phyloP scores from a whole-genome alignment of 768 basidiomycete genomes.

The Pleurotus tuoliensis region DNA sequence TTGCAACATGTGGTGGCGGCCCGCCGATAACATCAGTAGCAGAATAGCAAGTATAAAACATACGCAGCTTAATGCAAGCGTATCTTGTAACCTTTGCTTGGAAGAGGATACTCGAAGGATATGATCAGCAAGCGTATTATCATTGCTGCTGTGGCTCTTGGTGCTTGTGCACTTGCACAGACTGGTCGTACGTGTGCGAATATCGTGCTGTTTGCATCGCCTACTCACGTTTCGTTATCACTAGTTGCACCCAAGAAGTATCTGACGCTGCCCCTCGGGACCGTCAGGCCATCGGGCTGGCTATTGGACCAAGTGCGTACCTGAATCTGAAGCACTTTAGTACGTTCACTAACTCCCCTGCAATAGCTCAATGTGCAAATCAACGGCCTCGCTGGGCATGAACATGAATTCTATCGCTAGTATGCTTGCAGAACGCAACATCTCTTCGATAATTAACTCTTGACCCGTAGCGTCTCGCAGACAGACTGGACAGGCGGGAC shows the following conservation, averaged over 20 bases:
- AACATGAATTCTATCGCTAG: slow-evolving; percentile 42
- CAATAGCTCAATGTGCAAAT: slow-evolving; percentile 37
- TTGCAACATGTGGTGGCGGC: slow-evolving; percentile 8
- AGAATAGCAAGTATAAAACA: too few relatives aligned
- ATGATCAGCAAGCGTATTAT: too few relatives aligned
- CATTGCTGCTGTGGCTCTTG: background rate
- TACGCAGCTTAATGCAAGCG: too few relatives aligned
- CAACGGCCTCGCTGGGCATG: slow-evolving; percentile 39
- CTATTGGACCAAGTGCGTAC: slow-evolving; percentile 34
- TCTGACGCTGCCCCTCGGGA: slow-evolving; percentile 34
- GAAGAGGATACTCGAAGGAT: too few relatives aligned
- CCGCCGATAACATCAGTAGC: background rate
- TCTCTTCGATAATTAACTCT: background rate
- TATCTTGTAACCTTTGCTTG: too few relatives aligned
- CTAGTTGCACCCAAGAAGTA: slow-evolving; percentile 41
- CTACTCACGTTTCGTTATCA: background rate
- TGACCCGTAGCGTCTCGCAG: slow-evolving; percentile 26
- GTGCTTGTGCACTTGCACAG: background rate
- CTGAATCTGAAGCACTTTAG: background rate
- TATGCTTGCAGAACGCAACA: slow-evolving; percentile 11
- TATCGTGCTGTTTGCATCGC: background rate
- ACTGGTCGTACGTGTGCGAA: background rate
- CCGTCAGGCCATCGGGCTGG: slow-evolving; percentile 37
- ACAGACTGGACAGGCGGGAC: slow-evolving; percentile 41
- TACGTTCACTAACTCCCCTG: background rate